Evolutionary conservation across 2,329 filamentous ascomycete genomes (phyloP), one percentile per base, ranked within the genome.

Genomic region (Arthrobotrys musiformis): DNA sequence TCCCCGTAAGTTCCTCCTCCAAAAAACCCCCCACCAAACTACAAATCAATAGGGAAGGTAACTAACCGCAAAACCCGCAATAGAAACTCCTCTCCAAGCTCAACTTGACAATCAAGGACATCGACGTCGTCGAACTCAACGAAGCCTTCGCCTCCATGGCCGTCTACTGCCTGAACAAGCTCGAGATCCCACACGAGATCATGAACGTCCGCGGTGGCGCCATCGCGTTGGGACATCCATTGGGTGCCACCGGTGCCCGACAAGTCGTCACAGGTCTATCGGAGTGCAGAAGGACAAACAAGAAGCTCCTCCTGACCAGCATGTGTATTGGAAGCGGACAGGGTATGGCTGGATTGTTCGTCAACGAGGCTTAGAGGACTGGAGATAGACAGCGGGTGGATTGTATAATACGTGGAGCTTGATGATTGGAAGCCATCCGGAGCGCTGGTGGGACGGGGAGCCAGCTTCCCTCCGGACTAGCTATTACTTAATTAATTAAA

Each of bases 121-220:
- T 95, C 78, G 95, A 99, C 82, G 88, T 98, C 37, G 87, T 94
- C 81, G 95, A 98, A 88, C 85, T 99, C 82, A 99, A 99, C 86
- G 95, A 99, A 88, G 95, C 95, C 0, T 99, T 99, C 82, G 94
- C 94, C 22, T 95, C 92, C 63, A 98, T 98, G 95, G 94, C 93
- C 0, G 94, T 97, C 30, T 98, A 97, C 88, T 97, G 93, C 85
- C 85, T 92, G 68, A 87, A 93, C 81, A 89, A 86, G 79, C 87
- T 95, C 61, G 89, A 89, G 79, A 85, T 94, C 61, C 90, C 92
- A 82, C 88, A 88, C 84, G 84, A 87, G 81, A 94, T 93, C 89
- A 88, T 95, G 87, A 95, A 95, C 85, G 88, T 90, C 26, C 87
- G 91, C 76, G 92, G 92, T 80, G 92, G 92, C 79, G 92, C 92